Conservation (phyloP, 2,329 filamentous ascomycete genomes). For the Ceratocystis albifundus region DNA sequence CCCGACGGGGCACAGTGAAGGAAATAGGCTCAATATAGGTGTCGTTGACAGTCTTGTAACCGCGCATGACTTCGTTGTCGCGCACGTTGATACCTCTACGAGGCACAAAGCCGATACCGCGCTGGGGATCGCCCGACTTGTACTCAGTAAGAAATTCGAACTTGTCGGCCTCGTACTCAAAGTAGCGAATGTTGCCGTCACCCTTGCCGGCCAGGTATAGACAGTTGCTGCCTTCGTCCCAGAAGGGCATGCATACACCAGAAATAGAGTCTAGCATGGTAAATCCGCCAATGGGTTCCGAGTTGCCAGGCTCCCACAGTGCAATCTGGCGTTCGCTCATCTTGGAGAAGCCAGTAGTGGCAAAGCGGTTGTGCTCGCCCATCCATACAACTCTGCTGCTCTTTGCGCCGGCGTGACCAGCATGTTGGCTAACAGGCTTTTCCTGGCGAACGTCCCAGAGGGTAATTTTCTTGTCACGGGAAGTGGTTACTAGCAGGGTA, state of each 20-base stretch:
- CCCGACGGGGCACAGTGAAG: conserved; percentile 87
- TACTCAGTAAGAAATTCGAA: conserved; percentile 96
- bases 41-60: conserved; percentile 96
- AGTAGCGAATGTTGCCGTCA: conserved; percentile 98
- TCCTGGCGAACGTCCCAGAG: conserved; percentile 97
- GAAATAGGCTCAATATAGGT: conserved; percentile 90
- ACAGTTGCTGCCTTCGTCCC: conserved; percentile 93
- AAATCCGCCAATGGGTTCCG: conserved; percentile 82
- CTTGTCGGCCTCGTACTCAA: conserved; percentile 96
- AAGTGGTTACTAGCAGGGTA: conserved; percentile 77
- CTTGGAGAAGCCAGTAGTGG: conserved; percentile 90
- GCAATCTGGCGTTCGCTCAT: conserved; percentile 97
- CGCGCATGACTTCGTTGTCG: conserved; percentile 91
- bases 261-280: conserved; percentile 87
- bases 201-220: conserved; percentile 95
- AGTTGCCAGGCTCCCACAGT: conserved; percentile 82
- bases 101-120: conserved; percentile 86
- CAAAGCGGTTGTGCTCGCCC: conserved; percentile 91
- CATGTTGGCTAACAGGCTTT: conserved; percentile 68
- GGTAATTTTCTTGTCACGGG: conserved; percentile 93
- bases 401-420: conserved; percentile 86
- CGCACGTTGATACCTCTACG: conserved; percentile 92
- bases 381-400: conserved; percentile 96
- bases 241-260: conserved; percentile 98
- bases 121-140: conserved; percentile 90